Evolutionary conservation across 23 red algal species (phyloP).

Genomic region (Cyanidiococcus yangmingshanensis): DNA sequence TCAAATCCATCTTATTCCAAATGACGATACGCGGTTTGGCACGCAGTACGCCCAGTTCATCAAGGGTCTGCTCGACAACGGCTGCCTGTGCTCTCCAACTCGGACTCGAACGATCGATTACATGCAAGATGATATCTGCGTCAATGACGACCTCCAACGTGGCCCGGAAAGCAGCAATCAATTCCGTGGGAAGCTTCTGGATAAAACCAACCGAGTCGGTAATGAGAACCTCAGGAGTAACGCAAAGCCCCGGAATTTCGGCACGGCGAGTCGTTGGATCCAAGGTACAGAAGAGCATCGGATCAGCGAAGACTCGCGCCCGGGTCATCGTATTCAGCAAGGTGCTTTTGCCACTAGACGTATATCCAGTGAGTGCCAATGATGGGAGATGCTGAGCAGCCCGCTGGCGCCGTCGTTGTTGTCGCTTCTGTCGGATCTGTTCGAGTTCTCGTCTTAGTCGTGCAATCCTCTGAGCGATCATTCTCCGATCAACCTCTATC

Average conservation of each 20-base stretch:
- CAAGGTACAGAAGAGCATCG: constrained; percentile 85
- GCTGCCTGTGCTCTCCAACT: constrained; percentile 35
- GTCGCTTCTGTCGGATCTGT: constrained; percentile 40
- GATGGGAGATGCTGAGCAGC: constrained; percentile 39
- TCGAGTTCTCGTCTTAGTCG: constrained; percentile 62
- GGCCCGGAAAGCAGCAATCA: constrained; percentile 85
- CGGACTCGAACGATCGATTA: constrained; percentile 52
- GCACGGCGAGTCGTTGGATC: constrained; percentile 83
- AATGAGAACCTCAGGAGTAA: constrained; percentile 45
- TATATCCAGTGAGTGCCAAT: constrained; percentile 74
- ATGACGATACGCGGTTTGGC: constrained; percentile 60
- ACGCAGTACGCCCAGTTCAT: constrained; percentile 44
- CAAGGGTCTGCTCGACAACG: constrained; percentile 57
- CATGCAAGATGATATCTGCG: constrained; percentile 83
- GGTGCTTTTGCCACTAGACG: constrained; percentile 64
- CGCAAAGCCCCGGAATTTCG: constrained; percentile 41
- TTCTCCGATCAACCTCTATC: constrained; percentile 71
- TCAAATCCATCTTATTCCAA: constrained; percentile 78
- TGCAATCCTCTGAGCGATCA: constrained; percentile 42
- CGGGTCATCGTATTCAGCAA: constrained; percentile 54
- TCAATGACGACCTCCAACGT: constrained; percentile 88
- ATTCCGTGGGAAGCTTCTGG: constrained; percentile 86
- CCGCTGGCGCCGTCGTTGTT: constrained; percentile 31
- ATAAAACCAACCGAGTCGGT: constrained; percentile 95
- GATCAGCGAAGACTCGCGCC: constrained; percentile 46